Evolutionary conservation across 208 protist species (phyloP).

Genomic region (Ichthyophonus hoferi): DNA sequence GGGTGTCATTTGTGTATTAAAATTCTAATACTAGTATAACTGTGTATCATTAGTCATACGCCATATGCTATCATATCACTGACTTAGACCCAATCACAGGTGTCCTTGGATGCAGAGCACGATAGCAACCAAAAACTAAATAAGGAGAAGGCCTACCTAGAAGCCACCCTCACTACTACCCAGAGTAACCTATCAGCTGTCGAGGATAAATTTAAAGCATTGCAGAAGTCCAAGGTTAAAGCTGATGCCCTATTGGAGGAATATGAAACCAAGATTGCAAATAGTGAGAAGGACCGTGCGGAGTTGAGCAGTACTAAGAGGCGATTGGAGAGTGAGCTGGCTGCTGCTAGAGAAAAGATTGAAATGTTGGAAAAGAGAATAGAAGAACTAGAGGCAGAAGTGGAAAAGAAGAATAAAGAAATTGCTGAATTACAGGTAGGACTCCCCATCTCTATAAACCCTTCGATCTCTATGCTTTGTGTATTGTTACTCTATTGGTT

Average conservation of each 20-base stretch:
- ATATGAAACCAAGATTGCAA: background rate
- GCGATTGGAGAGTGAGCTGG: background rate
- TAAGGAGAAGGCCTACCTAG: constrained; percentile 18
- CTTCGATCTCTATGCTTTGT: no score
- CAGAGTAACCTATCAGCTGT: background rate
- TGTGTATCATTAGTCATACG: no score
- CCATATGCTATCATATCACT: no score
- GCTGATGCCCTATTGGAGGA: background rate
- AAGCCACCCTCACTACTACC: background rate
- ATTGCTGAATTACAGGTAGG: no score
- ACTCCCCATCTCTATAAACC: no score
- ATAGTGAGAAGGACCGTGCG: background rate
- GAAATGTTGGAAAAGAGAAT: constrained; percentile 19
- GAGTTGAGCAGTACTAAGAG: constrained; percentile 27
- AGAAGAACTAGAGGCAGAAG: background rate
- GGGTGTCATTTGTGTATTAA: no score
- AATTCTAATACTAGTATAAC: no score
- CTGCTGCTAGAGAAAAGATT: constrained; percentile 9
- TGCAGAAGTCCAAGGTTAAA: background rate
- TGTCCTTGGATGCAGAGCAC: background rate
- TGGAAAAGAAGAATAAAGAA: background rate
- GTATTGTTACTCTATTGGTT: no score
- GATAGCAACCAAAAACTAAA: constrained; percentile 17
- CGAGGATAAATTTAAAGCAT: constrained; percentile 14
- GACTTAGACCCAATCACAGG: no score